Conservation (phyloP, 2,329 filamentous ascomycete genomes). For the Aspergillus piperis region DNA sequence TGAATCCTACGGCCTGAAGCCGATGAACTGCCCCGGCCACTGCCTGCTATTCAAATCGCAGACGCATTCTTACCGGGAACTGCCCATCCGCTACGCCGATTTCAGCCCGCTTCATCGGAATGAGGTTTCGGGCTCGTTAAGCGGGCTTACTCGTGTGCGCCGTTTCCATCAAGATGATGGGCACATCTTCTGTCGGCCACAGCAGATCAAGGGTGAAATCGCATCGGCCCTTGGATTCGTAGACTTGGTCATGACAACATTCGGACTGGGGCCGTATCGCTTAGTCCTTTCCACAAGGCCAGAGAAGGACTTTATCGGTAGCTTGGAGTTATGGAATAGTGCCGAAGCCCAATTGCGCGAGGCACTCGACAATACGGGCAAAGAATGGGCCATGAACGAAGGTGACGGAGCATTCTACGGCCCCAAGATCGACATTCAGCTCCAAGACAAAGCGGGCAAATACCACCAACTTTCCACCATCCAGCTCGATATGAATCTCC, state of each 20-base stretch:
- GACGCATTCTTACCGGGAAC: constrained; percentile 72
- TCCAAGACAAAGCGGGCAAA: constrained; percentile 78
- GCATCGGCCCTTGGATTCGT: constrained; percentile 73
- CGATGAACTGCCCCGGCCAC: constrained; percentile 92
- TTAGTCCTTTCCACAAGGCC: constrained; percentile 79
- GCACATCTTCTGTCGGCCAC: constrained; percentile 82
- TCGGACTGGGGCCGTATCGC: constrained; percentile 71
- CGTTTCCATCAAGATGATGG: constrained; percentile 90
- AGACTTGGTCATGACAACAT: constrained; percentile 67
- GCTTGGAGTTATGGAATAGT: constrained; percentile 66
- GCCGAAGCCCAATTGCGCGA: constrained; percentile 67
- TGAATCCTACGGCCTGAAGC: constrained; percentile 80
- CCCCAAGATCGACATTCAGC: constrained; percentile 85
- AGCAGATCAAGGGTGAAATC: constrained; percentile 75
- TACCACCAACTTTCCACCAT: constrained; percentile 88
- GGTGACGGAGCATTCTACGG: constrained; percentile 90
- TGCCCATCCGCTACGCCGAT: constrained; percentile 82
- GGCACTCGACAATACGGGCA: constrained; percentile 64
- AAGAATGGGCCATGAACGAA: constrained; percentile 72
- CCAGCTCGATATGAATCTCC: constrained; percentile 86
- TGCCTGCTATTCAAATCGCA: constrained; percentile 79
- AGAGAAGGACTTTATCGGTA: constrained; percentile 74
- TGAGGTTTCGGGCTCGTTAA: constrained; percentile 78
- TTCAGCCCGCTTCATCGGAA: constrained; percentile 87
- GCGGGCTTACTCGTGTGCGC: constrained; percentile 78